A percentile compares a stretch with the other conserved stretches of the same genome.
Evolutionary conservation across 179 eudicot genomes (phyloP).

Genomic region (Camellia oleifera): DNA sequence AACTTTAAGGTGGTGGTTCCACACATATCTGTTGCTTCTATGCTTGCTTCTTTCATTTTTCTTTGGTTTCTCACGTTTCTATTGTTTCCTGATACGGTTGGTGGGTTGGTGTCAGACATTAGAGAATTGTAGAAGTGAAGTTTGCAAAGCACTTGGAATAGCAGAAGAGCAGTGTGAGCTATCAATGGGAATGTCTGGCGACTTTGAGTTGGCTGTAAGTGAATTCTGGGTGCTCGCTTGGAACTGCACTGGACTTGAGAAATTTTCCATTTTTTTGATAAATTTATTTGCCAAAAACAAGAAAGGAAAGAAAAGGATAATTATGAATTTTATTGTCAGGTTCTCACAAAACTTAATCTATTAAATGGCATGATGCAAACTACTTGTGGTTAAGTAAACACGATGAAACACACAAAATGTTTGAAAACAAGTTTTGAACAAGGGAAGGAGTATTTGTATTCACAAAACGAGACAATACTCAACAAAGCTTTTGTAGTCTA

Average conservation of each 20-base stretch:
- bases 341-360: neutral
- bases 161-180: slow-evolving; percentile 82
- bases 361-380: neutral
- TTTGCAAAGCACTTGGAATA: slow-evolving; percentile 77
- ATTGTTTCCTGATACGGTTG: slow-evolving; percentile 17
- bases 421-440: too few relatives aligned
- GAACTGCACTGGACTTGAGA: slow-evolving; percentile 8
- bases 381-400: neutral
- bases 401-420: too few relatives aligned
- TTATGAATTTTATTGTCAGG: neutral
- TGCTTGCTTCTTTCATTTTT: neutral
- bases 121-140: slow-evolving; percentile 72
- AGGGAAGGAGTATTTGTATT: too few relatives aligned
- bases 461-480: too few relatives aligned
- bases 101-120: slow-evolving; percentile 50
- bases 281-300: neutral
- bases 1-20: slow-evolving; percentile 67
- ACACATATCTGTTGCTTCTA: neutral
- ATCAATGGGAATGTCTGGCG: slow-evolving; percentile 99
- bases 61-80: slow-evolving; percentile 1
- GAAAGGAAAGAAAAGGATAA: neutral
- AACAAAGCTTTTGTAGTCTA: too few relatives aligned
- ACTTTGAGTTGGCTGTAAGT: slow-evolving; percentile 96
- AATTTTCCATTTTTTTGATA: neutral
- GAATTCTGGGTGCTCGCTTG: neutral